These are phyloP conservation scores for Rubia peregrina DNA, from an alignment of 305 asterid species.

Conservation along the genomic window DNA sequence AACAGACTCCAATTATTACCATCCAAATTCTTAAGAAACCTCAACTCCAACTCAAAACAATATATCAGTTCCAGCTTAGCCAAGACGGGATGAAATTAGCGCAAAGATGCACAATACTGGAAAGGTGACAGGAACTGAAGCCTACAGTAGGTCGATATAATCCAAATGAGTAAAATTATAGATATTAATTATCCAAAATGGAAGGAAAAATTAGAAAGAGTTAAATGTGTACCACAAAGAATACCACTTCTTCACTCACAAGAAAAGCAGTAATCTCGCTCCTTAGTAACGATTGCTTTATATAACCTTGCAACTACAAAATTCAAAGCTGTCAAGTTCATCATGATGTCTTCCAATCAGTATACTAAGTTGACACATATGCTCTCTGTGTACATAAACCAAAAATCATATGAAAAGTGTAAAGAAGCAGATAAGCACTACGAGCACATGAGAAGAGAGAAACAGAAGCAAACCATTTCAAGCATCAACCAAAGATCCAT, in stretches of 20 bases:
- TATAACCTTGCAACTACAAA: constrained; percentile 54
- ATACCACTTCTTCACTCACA: constrained; percentile 71
- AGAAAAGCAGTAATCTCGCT: constrained; percentile 47
- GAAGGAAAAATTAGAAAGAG: neutral
- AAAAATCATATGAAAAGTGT: neutral
- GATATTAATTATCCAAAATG: neutral
- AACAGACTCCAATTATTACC: neutral
- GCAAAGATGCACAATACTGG: constrained; percentile 49
- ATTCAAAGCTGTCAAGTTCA: neutral
- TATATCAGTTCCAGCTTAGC: constrained; percentile 28
- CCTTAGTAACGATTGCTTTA: constrained; percentile 45
- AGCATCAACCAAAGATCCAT: neutral
- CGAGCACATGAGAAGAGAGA: neutral
- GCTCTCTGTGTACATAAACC: neutral
- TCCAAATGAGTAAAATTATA: constrained; percentile 14
- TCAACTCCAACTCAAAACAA: constrained; percentile 18
- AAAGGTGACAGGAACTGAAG: constrained; percentile 56
- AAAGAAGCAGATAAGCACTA: constrained; percentile 1
- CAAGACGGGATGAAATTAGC: constrained; percentile 40
- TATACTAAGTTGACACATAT: neutral
- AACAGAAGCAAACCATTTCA: neutral
- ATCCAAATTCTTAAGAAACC: neutral
- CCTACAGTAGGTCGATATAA: constrained; percentile 38
- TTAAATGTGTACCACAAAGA: constrained; percentile 45
- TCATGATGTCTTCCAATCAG: neutral